Conservation (phyloP, 2,329 filamentous ascomycete species). For the Hypoxylon sp. region DNA sequence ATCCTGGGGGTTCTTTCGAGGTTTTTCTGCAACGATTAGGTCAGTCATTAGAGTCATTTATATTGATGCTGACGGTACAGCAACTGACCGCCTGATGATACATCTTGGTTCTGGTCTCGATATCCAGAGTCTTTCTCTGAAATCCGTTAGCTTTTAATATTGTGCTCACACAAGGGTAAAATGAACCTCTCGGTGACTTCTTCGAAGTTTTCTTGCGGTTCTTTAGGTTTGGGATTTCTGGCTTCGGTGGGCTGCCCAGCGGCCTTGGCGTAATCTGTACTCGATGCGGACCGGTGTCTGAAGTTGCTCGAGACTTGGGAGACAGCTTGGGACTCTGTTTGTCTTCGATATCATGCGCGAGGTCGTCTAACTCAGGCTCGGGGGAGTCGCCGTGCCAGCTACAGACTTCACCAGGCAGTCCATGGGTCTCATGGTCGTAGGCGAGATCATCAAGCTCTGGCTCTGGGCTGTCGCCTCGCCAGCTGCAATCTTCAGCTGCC, state of each 20-base stretch:
- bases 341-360: slow-evolving; percentile 38
- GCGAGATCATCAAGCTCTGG: slow-evolving; percentile 38
- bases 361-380: slow-evolving; percentile 50
- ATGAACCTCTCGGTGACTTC: slow-evolving; percentile 2
- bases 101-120: slow-evolving; percentile 6
- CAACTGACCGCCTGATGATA: slow-evolving; percentile 14
- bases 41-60: slow-evolving; percentile 12
- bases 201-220: not conserved
- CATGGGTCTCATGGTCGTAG: slow-evolving; percentile 10
- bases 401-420: slow-evolving; percentile 40
- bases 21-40: not conserved
- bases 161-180: not conserved
- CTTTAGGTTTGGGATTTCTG: slow-evolving; percentile 7
- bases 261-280: slow-evolving; percentile 10
- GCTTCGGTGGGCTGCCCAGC: not conserved
- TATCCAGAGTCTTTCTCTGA: slow-evolving; percentile 2
- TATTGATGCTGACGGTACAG: not conserved
- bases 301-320: slow-evolving; percentile 30
- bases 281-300: slow-evolving; percentile 1
- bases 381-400: slow-evolving; percentile 49
- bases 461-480: slow-evolving; percentile 42
- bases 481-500: slow-evolving; percentile 29
- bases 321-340: slow-evolving; percentile 21
- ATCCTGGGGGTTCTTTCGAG: not conserved
- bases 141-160: not conserved